Conservation (phyloP, 1,284 basidiomycete species). For the Pulveroboletus sp. region DNA sequence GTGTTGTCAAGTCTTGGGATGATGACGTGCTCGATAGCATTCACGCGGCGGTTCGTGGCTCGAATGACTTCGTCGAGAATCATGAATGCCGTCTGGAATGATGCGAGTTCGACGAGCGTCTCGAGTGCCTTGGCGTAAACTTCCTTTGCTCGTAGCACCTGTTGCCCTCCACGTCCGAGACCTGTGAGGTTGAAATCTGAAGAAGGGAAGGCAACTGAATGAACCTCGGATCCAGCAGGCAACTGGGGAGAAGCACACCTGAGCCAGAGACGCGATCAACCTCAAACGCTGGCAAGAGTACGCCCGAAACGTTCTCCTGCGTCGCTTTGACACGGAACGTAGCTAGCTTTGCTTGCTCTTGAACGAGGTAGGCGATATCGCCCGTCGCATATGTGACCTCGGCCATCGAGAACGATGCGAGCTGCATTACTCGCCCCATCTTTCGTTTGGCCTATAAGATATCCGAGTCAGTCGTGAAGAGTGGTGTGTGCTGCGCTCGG, state of each 20-base stretch:
- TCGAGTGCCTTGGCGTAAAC: conserved; percentile 97
- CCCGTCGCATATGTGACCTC: conserved; percentile 98
- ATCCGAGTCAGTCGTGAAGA: neutral
- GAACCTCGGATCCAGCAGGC: neutral
- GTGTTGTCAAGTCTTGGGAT: conserved; percentile 97
- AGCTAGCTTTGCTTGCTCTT: conserved; percentile 89
- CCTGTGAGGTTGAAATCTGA: conserved; percentile 98
- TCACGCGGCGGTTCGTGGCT: conserved; percentile 96
- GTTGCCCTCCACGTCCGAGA: conserved; percentile 95
- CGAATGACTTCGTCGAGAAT: conserved; percentile 99
- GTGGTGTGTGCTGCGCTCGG: conserved; percentile 6
- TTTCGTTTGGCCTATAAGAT: conserved; percentile 86
- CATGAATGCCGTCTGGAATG: conserved; percentile 96
- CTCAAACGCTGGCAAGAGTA: conserved; percentile 95
- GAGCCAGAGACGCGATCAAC: conserved; percentile 81
- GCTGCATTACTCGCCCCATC: conserved; percentile 98
- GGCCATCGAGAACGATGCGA: conserved; percentile 97
- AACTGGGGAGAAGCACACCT: conserved; percentile 46
- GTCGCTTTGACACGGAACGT: conserved; percentile 92
- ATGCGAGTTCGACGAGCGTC: conserved; percentile 96
- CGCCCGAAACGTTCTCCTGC: conserved; percentile 98
- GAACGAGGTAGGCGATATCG: conserved; percentile 95
- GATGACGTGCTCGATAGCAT: conserved; percentile 98
- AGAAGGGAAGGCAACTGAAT: neutral
- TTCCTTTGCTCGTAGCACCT: conserved; percentile 91